Percentiles rank a stretch among this genome's conserved stretches.
These are phyloP conservation scores for Lasiodiplodia sp. DNA, from an alignment of 2,329 filamentous ascomycete species.

Conservation along the genomic window DNA sequence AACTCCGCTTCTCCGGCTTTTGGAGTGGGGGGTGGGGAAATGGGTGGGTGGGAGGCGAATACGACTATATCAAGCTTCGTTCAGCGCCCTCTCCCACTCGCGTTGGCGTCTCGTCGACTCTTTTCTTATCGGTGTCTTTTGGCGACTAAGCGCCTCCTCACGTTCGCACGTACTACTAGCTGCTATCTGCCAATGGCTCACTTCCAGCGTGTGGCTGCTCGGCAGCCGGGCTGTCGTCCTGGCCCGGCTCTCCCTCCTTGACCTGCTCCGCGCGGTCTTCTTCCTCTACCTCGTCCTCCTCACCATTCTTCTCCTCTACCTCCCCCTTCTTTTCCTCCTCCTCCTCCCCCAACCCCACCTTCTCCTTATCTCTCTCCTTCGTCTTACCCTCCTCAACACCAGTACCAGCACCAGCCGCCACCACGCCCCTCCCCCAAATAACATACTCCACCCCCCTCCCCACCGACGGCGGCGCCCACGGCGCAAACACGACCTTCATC, in stretches of 20 bases:
- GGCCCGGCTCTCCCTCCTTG: not conserved
- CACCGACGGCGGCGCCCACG: slow-evolving; percentile 68
- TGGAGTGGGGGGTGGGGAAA: not conserved
- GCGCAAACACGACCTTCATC: slow-evolving; percentile 89
- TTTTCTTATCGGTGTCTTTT: too few relatives aligned
- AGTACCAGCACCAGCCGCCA: not conserved
- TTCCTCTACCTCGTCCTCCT: not conserved
- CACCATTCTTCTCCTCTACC: not conserved
- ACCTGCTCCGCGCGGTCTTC: not conserved
- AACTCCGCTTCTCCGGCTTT: not conserved
- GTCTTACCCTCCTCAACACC: not conserved
- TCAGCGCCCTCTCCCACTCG: too few relatives aligned
- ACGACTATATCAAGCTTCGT: not conserved
- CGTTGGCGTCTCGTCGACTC: not conserved
- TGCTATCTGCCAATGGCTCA: too few relatives aligned
- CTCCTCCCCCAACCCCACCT: not conserved
- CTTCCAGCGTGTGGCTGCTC: not conserved
- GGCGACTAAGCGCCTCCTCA: too few relatives aligned
- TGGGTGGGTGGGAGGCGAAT: not conserved
- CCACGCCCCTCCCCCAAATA: slow-evolving; percentile 69
- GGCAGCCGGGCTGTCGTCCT: not conserved
- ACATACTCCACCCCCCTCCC: slow-evolving; percentile 73
- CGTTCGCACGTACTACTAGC: too few relatives aligned
- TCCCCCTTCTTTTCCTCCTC: not conserved
- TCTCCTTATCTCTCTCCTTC: too few relatives aligned